Evolutionary conservation across 192 early-diverging fungal species (phyloP), one percentile per base, ranked within the genome.

Genomic region (Mortierella claussenii): DNA sequence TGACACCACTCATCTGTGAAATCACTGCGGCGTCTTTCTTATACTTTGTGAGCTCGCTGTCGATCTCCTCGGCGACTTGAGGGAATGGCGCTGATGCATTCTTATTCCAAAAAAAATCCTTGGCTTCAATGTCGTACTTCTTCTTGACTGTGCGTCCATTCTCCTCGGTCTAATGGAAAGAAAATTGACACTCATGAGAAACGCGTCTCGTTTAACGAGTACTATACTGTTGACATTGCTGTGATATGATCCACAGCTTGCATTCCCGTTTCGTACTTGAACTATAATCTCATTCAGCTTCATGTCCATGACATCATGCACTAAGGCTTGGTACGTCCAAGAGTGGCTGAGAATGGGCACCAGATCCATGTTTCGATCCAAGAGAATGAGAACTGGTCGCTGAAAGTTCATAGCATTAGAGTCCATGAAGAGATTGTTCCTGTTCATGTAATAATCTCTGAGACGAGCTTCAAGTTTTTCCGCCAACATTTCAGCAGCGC

Each of bases 291-390:
- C 87, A 71, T 97, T 98, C 34, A 98, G 86, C 51, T 90, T 91
- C 87, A 99, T 89, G 40, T 96, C 94, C 37, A 96, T 87, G 3
- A 98, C 86, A 78, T 99, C 98, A 80, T 99, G 97, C 13, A 99
- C 87, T 26, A 99, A 84, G 1, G 95, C 93, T 63, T 96, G 91
- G 79, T 99, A 99, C 0, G 97, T 98, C 98, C 98, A 99, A 10
- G 97, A 94, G 80, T 99, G 98, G 56, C 83, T 89, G 49, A 99
- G 84, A 90, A 99, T 95, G 12, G 93, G 87, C 10, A 88, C 86
- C 48, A 98, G 78, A 80, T 99, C 98, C 82, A 97, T 80, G 66
- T 93, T 94, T 34, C 98, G 86, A 57, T 99, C 98, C 27, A 98
- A 78, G 11, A 99, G 79, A 13, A 99, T 88, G 50, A 99, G 82